Base-by-base conservation (phyloP, 164 flowering plant species). In the Euptelea pleiosperma region DNA sequence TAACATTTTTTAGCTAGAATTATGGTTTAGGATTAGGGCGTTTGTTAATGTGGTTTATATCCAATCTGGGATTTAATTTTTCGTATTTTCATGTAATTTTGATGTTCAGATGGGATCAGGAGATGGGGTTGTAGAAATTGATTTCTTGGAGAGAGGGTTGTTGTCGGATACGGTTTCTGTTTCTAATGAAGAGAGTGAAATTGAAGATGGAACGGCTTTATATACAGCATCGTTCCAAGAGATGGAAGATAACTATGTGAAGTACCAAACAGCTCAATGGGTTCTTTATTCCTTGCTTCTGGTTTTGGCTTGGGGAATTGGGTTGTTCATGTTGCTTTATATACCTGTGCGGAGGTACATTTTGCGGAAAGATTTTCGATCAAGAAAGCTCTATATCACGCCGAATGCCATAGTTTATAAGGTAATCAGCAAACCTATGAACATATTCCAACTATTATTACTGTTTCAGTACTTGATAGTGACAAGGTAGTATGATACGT, bases 261-360 rank as follows among this genome's bases (percentile, higher is more conserved):
- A 86, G 69, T 79, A 79, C 57, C 87, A 80, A 61, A 86, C 93
- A 6, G 74, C 76, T 34, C 80, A 61, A 28, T 87, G 97, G 94
- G 75, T 83, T 57, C 58, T 85, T 21, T 85, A 83, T 57, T 89
- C 97, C 1, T 46, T 89, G 70, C 79, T 78, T 41, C 52, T 87
- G 60, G 54, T 89, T 15, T 55, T 87, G 69, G 97, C 87, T 25
- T 87, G 90, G 85, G 97, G 94, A 21, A 66, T 83, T 51, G 96
- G 96, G 4, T 40, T 89, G 37, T 65, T 89, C 66, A 86, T 86
- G 96, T 45, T 89, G 58, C 51, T 85, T 39, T 89, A 83, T 60
- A 30, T 89, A 44, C 96, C 96, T 0, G 70, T 86, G 0, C 65
- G 96, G 47, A 76, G 88, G 54, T 78, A 73, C 44, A 58, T 86